Base-by-base conservation (phyloP, 768 basidiomycete species). In the Pleurotus tuber-regium region DNA sequence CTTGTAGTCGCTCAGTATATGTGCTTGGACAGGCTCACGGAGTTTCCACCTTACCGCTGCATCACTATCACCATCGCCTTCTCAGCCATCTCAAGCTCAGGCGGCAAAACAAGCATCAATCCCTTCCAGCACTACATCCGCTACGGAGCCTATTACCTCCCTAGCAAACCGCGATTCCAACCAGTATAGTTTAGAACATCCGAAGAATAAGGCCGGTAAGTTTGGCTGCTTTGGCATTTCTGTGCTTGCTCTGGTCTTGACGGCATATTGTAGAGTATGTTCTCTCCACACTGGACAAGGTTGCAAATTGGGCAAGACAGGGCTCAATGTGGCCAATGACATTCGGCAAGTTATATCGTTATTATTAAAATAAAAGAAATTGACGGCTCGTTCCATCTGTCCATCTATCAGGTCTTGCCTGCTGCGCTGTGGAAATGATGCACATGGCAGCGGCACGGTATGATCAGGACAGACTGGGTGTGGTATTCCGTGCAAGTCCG, bases 301-400 rank as follows among this genome's bases (percentile, higher is more conserved):
- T 98, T 14, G 87, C 87, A 61, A 98, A 98, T 68, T 98, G 97
- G 97, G 96, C 88, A 7, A 76, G 95, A 49, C 96, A 98, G 72
- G 87, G 96, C 53, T 96, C 93, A 33, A 96, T 98, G 85, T 98
- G 97, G 97, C 97, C 97, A 8, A 98, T 98, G 95, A 98, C 95
- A 43, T 95, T 90, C 68, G 92, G 88, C 75, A 50, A 44, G 68
- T 57, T 50, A 39, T 50, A 9, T 36, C 52, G n/a, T n/a, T n/a
- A n/a, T n/a, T n/a, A n/a, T n/a, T n/a, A n/a, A n/a, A n/a, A n/a
- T n/a, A n/a, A n/a, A n/a, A 36, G n/a, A 19, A 16, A 43, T 49
- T 42, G 25, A 35, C 51, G 23, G 35, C 46, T 35, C 54, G 26
- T 14, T 10, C 44, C 51, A 25, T 38, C 8, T 35, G 26, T 28